These are phyloP conservation scores for Penicillium dipodomyicola DNA, from an alignment of 495 filamentous ascomycete species.

Conservation along the genomic window DNA sequence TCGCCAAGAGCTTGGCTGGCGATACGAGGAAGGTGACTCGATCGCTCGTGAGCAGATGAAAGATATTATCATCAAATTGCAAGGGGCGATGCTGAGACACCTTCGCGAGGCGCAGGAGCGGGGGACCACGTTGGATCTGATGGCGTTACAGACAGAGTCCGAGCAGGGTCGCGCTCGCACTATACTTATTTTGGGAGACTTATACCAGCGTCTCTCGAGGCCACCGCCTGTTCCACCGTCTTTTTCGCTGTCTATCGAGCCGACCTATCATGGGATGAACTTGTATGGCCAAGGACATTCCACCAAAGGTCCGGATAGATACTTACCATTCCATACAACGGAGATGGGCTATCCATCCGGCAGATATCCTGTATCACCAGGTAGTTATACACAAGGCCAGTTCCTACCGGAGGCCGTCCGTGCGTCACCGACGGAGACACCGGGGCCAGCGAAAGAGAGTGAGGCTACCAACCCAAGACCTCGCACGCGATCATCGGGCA, in stretches of 20 bases:
- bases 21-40: conserved; percentile 40
- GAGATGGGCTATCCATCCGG: not conserved
- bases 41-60: conserved; percentile 41
- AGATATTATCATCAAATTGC: conserved; percentile 45
- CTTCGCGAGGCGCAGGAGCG: conserved; percentile 40
- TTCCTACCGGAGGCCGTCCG: not conserved
- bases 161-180: conserved; percentile 27
- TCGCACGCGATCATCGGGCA: not conserved
- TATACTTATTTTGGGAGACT: conserved; percentile 27
- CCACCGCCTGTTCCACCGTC: conserved; percentile 11
- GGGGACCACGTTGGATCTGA: conserved; percentile 35
- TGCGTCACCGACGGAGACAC: not conserved
- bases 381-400: not conserved
- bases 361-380: not conserved
- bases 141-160: conserved; percentile 36
- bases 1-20: conserved; percentile 28
- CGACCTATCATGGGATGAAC: not conserved
- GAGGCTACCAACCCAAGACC: not conserved
- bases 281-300: not conserved
- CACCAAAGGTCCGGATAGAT: not conserved
- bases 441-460: not conserved
- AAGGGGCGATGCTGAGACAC: conserved; percentile 42
- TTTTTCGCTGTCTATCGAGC: conserved; percentile 13
- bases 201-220: conserved; percentile 38
- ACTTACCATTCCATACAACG: not conserved